Evolutionary conservation across 2,329 filamentous ascomycete species (phyloP).

Genomic region (Tolypocladium cylindrosporum): DNA sequence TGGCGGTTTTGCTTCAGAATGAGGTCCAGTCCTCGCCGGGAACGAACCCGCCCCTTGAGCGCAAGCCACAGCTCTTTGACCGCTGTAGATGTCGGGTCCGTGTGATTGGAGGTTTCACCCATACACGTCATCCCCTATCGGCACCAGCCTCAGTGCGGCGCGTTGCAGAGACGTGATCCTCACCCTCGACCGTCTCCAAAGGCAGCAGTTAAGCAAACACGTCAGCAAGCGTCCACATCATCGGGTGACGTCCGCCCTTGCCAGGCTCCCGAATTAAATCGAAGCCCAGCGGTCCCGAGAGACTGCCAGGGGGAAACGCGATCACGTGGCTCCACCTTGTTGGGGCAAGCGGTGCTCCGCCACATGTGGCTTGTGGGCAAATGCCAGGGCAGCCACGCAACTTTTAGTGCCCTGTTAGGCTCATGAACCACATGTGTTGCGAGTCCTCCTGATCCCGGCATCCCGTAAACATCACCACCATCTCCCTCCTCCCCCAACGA

Average conservation of each 20-base stretch:
- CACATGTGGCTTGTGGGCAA: constrained; percentile 4
- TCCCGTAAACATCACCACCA: constrained; percentile 8
- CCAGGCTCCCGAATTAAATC: constrained; percentile 1
- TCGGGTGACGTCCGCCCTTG: constrained; percentile 7
- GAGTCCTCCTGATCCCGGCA: constrained; percentile 20
- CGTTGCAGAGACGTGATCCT: not conserved
- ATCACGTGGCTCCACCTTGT: not conserved
- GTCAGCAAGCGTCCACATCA: constrained; percentile 2
- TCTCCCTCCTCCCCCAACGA: constrained; percentile 1
- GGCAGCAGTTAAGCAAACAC: not conserved
- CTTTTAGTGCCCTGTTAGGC: constrained; percentile 17
- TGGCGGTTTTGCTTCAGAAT: not conserved
- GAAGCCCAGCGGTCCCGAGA: not conserved
- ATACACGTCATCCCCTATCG: not conserved
- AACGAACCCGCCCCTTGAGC: not conserved
- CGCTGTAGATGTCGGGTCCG: not conserved
- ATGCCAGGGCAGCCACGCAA: constrained; percentile 9
- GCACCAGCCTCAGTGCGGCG: not conserved
- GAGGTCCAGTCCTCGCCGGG: not conserved
- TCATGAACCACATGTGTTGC: constrained; percentile 20
- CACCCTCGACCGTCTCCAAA: not conserved
- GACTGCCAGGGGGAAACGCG: not conserved
- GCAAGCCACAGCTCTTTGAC: not conserved
- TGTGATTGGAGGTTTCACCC: not conserved
- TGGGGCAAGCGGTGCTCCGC: constrained; percentile 1